A percentile compares a stretch with the other conserved stretches of the same genome.
phyloP scores from a whole-genome alignment of 345 rosid species.

The Citrus hindsii region DNA sequence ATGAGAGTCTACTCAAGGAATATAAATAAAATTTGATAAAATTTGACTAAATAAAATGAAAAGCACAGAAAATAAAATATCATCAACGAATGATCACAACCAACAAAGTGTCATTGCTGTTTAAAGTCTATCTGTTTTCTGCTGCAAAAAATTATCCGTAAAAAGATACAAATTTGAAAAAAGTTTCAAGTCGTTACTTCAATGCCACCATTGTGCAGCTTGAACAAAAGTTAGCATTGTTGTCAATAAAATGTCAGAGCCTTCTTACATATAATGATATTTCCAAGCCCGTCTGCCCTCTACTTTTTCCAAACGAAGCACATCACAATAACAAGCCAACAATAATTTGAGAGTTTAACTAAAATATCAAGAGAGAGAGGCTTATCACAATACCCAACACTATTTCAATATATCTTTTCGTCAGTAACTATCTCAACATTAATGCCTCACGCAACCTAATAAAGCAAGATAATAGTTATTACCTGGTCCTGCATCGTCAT shows the following conservation, averaged over 20 bases:
- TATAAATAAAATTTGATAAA: not conserved
- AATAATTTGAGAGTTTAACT: not conserved
- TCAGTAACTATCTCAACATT: not conserved
- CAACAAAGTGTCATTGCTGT: not conserved
- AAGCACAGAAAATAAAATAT: not conserved
- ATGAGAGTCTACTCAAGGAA: too few species aligned
- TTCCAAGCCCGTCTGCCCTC: not conserved
- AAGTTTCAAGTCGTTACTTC: not conserved
- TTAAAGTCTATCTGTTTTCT: not conserved
- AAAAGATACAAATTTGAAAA: not conserved
- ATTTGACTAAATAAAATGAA: not conserved
- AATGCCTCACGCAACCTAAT: not conserved
- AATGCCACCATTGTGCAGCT: not conserved
- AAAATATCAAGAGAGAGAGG: not conserved
- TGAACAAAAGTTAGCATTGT: not conserved
- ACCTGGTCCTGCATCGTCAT: conserved; percentile 79
- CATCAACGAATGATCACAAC: not conserved
- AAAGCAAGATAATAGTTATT: conserved; percentile 9
- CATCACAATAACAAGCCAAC: conserved; percentile 1
- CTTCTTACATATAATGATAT: not conserved
- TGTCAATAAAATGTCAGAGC: not conserved
- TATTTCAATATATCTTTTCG: not conserved
- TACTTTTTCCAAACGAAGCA: not conserved
- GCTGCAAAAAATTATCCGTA: not conserved
- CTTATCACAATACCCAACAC: not conserved